phyloP scores from a whole-genome alignment of 306 rosid species.

The Erythrophleum fordii region DNA sequence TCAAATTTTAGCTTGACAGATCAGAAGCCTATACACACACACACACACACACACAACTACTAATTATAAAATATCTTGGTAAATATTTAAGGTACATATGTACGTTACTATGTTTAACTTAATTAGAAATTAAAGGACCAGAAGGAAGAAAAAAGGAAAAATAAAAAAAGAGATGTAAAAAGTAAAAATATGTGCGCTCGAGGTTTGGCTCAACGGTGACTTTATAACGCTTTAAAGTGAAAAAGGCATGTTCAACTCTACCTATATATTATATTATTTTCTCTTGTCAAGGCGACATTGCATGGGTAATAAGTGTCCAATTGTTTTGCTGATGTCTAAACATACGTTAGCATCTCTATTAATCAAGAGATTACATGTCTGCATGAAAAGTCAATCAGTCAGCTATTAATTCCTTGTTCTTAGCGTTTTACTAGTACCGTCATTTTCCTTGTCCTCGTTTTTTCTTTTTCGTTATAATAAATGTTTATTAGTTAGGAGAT shows the following conservation, averaged over 20 bases:
- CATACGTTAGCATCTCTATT: not conserved
- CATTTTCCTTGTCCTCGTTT: not conserved
- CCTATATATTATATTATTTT: not conserved
- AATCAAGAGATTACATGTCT: conserved; percentile 9
- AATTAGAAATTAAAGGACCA: too few species aligned
- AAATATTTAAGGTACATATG: too few species aligned
- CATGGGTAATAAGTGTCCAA: conserved; percentile 3
- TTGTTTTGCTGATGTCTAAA: not conserved
- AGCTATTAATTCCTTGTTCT: not conserved
- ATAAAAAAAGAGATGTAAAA: not conserved
- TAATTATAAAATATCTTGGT: too few species aligned
- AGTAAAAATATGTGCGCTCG: not conserved
- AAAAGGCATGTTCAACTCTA: not conserved
- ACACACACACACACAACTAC: too few species aligned
- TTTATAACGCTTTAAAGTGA: not conserved
- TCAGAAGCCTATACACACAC: too few species aligned
- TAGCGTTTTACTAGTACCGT: not conserved
- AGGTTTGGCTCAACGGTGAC: not conserved
- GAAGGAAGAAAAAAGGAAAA: not conserved
- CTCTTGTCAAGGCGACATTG: not conserved
- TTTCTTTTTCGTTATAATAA: not conserved
- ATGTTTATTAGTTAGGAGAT: not conserved
- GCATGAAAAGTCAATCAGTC: conserved; percentile 42
- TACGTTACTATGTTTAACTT: too few species aligned
- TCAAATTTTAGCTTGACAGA: too few species aligned